Percentiles rank a stretch among this genome's conserved stretches.
Evolutionary conservation across 768 basidiomycete species (phyloP).

Genomic region (Auricularia sp.): DNA sequence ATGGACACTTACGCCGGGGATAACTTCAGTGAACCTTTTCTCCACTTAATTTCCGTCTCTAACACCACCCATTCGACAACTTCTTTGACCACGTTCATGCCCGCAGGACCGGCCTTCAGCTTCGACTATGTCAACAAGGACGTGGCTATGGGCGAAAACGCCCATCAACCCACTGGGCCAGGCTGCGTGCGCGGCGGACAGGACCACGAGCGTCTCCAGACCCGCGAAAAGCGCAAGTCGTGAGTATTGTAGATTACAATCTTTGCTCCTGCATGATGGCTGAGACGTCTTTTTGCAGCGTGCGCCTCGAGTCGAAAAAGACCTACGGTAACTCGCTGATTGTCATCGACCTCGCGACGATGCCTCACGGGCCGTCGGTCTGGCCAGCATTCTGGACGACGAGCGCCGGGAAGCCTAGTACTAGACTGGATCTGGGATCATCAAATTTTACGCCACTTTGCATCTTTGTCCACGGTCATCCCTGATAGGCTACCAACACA

Average conservation of each 20-base stretch:
- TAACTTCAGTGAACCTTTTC: too few relatives aligned
- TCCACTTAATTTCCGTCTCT: too few relatives aligned
- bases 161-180: conserved; percentile 5
- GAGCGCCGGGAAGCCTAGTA: conserved; percentile 8
- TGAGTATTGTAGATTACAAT: not conserved
- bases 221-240: conserved; percentile 5
- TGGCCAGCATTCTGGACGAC: conserved; percentile 14
- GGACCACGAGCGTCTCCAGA: conserved; percentile 5
- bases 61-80: too few relatives aligned
- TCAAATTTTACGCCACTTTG: too few relatives aligned
- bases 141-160: conserved; percentile 5
- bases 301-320: conserved; percentile 10
- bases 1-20: conserved; percentile 1
- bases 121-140: conserved; percentile 8
- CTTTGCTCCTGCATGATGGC: not conserved
- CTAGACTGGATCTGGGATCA: too few relatives aligned
- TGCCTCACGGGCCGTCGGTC: conserved; percentile 11
- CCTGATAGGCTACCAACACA: too few relatives aligned
- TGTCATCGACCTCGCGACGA: conserved; percentile 11
- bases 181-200: conserved; percentile 7
- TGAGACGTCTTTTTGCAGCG: not conserved
- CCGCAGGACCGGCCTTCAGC: too few relatives aligned
- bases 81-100: too few relatives aligned
- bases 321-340: conserved; percentile 10
- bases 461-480: too few relatives aligned